Base-by-base conservation (phyloP, 2,329 filamentous ascomycete genomes). In the Calonectria naviculata region DNA sequence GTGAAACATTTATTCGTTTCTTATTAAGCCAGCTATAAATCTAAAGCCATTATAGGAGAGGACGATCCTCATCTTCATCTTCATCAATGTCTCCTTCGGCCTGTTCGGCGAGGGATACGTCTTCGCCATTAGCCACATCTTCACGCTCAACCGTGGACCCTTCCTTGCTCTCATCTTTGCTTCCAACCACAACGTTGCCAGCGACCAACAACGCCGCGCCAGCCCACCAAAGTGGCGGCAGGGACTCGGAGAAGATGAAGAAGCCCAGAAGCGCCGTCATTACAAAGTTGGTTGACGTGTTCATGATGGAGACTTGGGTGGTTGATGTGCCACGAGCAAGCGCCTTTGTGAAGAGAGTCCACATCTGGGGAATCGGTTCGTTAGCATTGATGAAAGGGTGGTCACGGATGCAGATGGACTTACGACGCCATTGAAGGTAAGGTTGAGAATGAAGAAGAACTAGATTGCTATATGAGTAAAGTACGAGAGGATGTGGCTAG, bases 211-310 rank as follows among this genome's bases (percentile, higher is more conserved):
- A 83, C 5, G 89, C 85, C 0, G 94, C 94, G 15, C 94, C 94
- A 6, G 91, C 83, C 91, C 93, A 95, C 94, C 94, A 96, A 46
- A 95, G 83, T 12, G 89, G 90, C 0, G 93, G 93, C 31, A 96
- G 84, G 1, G 86, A 83, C 83, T 96, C 94, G 26, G 89, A 87
- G 81, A 96, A 96, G 75, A 96, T 90, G 69, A 89, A 81, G 61
- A 89, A 85, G 29, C 94, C 93, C 24, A 95, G 85, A 8, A 95
- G 74, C 9, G 94, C 94, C 0, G 94, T 95, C 71, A 95, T 83
- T 83, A 96, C 88, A 81, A 96, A 96, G 84, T 96, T 96, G 68
- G 93, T 88, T 17, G 93, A 94, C 3, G 94, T 95, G 82, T 96
- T 96, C 81, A 96, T 91, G 80, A 96, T 93, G 75, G 91, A 93